phyloP scores from a whole-genome alignment of 2,329 filamentous ascomycete genomes.

The Tolypocladium cylindrosporum region DNA sequence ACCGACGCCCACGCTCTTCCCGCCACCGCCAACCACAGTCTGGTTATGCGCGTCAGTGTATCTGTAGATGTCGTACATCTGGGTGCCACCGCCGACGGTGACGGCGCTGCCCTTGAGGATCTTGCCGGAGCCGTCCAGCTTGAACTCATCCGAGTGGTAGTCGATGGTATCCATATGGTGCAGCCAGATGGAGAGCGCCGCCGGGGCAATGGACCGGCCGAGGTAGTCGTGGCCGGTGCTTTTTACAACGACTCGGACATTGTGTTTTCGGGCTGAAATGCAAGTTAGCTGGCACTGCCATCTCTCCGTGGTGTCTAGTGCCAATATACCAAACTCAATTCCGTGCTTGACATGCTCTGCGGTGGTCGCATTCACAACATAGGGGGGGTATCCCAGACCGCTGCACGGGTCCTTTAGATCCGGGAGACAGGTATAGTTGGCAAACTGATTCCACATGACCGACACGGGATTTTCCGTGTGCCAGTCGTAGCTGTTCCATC shows the following conservation, averaged over 20 bases:
- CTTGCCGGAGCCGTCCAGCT: conserved; percentile 27
- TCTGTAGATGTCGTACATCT: conserved; percentile 37
- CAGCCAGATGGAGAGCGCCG: conserved; percentile 44
- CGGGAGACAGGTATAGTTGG: conserved; percentile 41
- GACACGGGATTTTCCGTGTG: conserved; percentile 20
- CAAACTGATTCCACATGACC: conserved; percentile 28
- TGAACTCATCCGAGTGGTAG: conserved; percentile 29
- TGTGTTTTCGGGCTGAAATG: conserved; percentile 24
- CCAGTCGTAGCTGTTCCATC: conserved; percentile 17
- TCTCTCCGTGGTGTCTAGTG: conserved; percentile 7
- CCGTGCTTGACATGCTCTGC: conserved; percentile 20
- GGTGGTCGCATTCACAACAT: conserved; percentile 23
- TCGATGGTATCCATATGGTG: conserved; percentile 32
- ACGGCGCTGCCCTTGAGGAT: conserved; percentile 37
- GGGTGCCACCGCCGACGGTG: conserved; percentile 42
- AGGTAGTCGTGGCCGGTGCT: conserved; percentile 32
- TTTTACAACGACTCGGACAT: conserved; percentile 32
- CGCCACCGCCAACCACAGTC: conserved; percentile 43
- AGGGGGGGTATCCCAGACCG: conserved; percentile 21
- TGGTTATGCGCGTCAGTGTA: conserved; percentile 32
- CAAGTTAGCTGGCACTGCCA: not conserved
- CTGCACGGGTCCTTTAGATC: conserved; percentile 22
- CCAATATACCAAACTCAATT: conserved; percentile 32
- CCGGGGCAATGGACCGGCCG: conserved; percentile 34
- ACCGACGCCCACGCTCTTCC: conserved; percentile 46